Conservation (phyloP, 2,329 filamentous ascomycete genomes). For the Diaporthe eres region DNA sequence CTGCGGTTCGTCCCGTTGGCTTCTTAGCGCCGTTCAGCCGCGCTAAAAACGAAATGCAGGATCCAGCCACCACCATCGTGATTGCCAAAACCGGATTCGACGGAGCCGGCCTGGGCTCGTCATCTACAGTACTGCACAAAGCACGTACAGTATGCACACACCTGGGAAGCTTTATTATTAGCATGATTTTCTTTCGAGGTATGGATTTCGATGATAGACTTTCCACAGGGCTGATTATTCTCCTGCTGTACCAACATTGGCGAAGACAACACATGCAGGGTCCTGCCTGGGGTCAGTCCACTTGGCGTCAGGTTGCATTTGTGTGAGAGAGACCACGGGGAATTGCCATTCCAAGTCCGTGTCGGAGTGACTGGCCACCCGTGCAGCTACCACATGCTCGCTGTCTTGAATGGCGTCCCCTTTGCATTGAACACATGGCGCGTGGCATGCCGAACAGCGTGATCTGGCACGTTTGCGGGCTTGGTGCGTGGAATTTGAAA, state of each 20-base stretch:
- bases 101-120: neutral
- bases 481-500: neutral
- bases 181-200: neutral
- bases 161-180: neutral
- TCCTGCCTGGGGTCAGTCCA: neutral
- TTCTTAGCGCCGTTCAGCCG: conserved; percentile 20
- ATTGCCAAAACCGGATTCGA: conserved; percentile 27
- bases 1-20: conserved; percentile 27
- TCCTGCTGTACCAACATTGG: neutral
- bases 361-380: neutral
- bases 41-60: conserved; percentile 30
- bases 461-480: neutral
- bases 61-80: conserved; percentile 26
- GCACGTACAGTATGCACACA: neutral
- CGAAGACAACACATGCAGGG: conserved; percentile 4
- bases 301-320: neutral
- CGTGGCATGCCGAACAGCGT: neutral
- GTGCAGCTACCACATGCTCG: neutral
- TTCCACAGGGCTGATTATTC: neutral
- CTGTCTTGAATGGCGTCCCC: neutral
- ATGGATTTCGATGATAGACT: neutral
- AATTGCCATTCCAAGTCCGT: neutral
- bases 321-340: neutral
- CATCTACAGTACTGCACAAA: neutral
- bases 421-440: neutral